Evolutionary conservation across 805 yeast genomes (phyloP), one percentile per base, ranked within the genome.

Genomic region (Zygoascus tannicola): DNA sequence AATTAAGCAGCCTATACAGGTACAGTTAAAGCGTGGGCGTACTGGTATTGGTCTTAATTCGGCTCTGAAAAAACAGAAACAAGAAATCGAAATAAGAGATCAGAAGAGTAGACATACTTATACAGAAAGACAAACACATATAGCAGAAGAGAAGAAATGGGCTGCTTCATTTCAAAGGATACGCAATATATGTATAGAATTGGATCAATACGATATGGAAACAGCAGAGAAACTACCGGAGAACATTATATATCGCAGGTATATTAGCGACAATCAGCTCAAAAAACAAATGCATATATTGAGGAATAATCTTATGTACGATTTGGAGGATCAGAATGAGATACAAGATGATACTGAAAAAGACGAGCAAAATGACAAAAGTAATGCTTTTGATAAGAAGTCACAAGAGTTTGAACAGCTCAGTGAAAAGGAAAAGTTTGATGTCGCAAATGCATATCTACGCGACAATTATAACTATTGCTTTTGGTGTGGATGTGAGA

Each of bases 401-500:
- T 22, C 21, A 15, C 20, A 22, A 5, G 19, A 20, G 15, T 41
- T 41, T 19, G 36, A 41, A 14, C n/a, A 15, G 14, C 48, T 62
- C 38, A 38, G 51, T 55, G 32, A 18, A 5, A 40, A 56, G 2
- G 66, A 65, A 22, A 59, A 57, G 35, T 45, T 70, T 16, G 52
- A 45, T 28, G 53, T 57, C n/a, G 51, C 74, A 5, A 56, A 70
- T 23, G 50, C 53, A 4, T 70, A 67, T 46, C 53, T 74, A 21
- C 56, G 79, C 28, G 50, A 62, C 1, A 59, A 57, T 10, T 65
- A 66, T 44, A 49, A 56, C 45, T 76, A 69, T 51, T 76, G 81
- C 51, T 70, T 59, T 52, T 76, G 64, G 57, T 76, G 81, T 56
- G 80, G 79, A 1, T 53, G 56, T 2, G 55, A 56, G 1, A 59